These are phyloP conservation scores for Neurospora africana DNA, from an alignment of 495 filamentous ascomycete genomes.

Conservation along the genomic window DNA sequence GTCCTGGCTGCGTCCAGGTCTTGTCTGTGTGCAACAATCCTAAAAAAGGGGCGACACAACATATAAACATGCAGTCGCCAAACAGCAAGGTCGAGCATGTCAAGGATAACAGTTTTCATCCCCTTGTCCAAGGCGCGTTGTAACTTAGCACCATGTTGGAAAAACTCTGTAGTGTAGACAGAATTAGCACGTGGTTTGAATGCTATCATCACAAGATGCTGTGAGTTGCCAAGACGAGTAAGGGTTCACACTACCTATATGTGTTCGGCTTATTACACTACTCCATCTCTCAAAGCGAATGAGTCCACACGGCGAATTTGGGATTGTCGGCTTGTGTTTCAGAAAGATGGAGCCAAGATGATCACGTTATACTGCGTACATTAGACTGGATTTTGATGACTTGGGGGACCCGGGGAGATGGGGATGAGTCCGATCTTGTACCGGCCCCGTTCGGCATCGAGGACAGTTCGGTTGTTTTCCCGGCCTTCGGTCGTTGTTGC, in stretches of 20 bases:
- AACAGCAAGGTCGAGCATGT: neutral
- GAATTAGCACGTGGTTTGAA: neutral
- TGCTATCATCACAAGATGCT: neutral
- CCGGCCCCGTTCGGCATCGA: neutral
- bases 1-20: neutral
- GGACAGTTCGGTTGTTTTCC: neutral
- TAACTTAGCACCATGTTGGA: neutral
- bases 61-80: neutral
- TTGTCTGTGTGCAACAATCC: slow-evolving; percentile 1
- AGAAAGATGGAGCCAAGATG: neutral
- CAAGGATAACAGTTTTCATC: neutral
- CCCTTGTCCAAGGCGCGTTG: neutral
- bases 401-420: neutral
- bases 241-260: neutral
- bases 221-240: neutral
- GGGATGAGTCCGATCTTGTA: neutral
- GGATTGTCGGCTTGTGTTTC: neutral
- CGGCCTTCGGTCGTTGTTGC: neutral
- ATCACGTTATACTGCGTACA: neutral
- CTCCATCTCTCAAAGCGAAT: neutral
- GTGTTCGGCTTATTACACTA: neutral
- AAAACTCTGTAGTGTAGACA: neutral
- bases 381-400: neutral
- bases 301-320: neutral
- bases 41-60: neutral